phyloP scores from a whole-genome alignment of 2,329 filamentous ascomycete species.

The Diaporthe sp. region DNA sequence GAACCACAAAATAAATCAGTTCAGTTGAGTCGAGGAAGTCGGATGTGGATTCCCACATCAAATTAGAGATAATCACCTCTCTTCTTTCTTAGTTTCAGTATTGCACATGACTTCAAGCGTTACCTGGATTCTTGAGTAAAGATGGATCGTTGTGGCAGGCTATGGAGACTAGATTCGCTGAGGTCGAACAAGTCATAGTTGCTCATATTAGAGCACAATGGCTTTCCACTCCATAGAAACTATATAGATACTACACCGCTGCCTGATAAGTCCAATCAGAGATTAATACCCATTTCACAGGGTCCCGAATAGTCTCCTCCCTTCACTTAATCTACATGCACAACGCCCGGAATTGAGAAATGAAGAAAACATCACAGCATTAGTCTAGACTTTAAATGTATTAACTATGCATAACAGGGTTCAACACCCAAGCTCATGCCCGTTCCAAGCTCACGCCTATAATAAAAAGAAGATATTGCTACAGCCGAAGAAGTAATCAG shows the following conservation, averaged over 20 bases:
- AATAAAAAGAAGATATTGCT: constrained; percentile 13
- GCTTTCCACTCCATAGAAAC: not conserved
- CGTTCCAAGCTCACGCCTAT: constrained; percentile 11
- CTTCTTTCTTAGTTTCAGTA: too few species aligned
- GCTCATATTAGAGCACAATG: not conserved
- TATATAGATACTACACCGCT: not conserved
- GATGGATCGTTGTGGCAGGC: not conserved
- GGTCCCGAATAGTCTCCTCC: not conserved
- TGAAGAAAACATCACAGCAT: not conserved
- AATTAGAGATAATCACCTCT: not conserved
- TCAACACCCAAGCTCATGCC: not conserved
- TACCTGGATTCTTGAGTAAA: not conserved
- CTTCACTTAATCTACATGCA: not conserved
- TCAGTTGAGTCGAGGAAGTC: not conserved
- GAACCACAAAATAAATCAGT: not conserved
- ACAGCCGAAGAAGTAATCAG: not conserved
- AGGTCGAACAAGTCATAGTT: not conserved
- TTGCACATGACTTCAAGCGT: not conserved
- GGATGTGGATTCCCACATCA: not conserved
- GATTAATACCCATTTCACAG: not conserved
- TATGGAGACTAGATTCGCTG: not conserved
- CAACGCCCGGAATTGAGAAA: not conserved
- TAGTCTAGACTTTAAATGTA: constrained; percentile 25
- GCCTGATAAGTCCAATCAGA: not conserved
- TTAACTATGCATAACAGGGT: constrained; percentile 15